These are phyloP conservation scores for Dendrostoma leiphaemia DNA, from an alignment of 2,329 filamentous ascomycete species.

Conservation along the genomic window DNA sequence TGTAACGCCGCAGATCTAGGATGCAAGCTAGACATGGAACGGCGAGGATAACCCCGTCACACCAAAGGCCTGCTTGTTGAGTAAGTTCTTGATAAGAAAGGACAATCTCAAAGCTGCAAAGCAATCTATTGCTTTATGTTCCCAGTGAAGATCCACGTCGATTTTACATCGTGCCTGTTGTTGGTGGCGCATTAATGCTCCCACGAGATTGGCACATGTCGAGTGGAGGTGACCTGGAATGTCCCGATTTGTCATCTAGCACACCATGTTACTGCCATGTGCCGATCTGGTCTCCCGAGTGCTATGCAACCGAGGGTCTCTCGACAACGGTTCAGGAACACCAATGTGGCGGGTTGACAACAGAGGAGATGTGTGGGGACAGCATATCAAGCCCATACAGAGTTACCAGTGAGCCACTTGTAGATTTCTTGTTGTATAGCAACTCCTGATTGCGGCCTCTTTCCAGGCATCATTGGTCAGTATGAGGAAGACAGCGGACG, in stretches of 20 bases:
- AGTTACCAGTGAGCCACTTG: background rate
- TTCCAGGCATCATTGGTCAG: too few species aligned
- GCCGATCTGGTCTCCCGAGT: background rate
- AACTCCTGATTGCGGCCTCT: too few species aligned
- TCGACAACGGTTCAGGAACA: background rate
- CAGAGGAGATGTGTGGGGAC: background rate
- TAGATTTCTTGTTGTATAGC: background rate
- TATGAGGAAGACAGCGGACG: too few species aligned
- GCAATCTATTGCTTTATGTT: background rate
- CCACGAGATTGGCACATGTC: too few species aligned
- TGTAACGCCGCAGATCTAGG: conserved; percentile 9
- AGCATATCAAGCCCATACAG: background rate
- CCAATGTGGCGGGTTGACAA: background rate
- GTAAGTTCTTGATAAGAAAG: conserved; percentile 7
- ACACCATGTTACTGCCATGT: background rate
- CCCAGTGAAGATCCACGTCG: background rate
- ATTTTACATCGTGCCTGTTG: background rate
- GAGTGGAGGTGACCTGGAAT: too few species aligned
- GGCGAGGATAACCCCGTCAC: conserved; percentile 15
- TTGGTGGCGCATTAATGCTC: background rate
- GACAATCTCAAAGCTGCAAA: background rate
- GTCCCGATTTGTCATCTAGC: background rate
- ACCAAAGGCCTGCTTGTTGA: conserved; percentile 3
- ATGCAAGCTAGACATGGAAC: conserved; percentile 7
- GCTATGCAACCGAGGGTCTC: background rate